Percentiles rank a stretch among this genome's conserved stretches.
Evolutionary conservation across 371 early-diverging fungal genomes (phyloP).

Genomic region (Dentiscutata heterogama): DNA sequence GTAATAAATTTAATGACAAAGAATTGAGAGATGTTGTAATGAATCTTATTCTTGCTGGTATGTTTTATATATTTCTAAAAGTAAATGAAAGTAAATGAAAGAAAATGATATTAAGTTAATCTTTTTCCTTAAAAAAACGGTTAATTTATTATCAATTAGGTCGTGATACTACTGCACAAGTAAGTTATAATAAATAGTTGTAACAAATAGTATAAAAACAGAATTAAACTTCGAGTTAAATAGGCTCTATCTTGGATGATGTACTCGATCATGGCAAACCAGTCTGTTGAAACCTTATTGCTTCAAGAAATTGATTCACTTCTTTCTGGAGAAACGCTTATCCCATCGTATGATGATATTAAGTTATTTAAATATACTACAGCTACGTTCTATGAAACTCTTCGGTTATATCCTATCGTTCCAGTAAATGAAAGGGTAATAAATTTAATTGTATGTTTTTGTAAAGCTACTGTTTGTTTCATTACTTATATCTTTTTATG

Average conservation of each 20-base stretch:
- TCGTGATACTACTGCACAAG: conserved; percentile 63
- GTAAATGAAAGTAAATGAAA: too few relatives aligned
- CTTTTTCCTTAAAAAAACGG: not conserved
- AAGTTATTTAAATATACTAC: not conserved
- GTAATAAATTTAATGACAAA: conserved; percentile 59
- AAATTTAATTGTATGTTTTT: not conserved
- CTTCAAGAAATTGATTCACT: conserved; percentile 63
- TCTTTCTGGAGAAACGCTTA: conserved; percentile 48
- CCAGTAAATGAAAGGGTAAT: conserved; percentile 68
- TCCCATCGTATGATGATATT: not conserved
- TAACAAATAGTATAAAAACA: not conserved
- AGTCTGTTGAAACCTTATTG: conserved; percentile 63
- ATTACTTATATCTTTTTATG: too few relatives aligned
- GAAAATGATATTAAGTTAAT: not conserved
- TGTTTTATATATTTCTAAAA: too few relatives aligned
- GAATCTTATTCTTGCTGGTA: conserved; percentile 60
- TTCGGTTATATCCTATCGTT: conserved; percentile 80
- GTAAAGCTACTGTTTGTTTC: too few relatives aligned
- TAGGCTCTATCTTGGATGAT: conserved; percentile 79
- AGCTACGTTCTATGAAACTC: conserved; percentile 65
- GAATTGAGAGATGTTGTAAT: conserved; percentile 73
- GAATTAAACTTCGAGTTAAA: not conserved
- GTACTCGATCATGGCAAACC: conserved; percentile 66
- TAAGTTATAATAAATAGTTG: not conserved
- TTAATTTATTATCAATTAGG: conserved; percentile 45